phyloP scores from a whole-genome alignment of 176 grass and related monocot genomes.

The Thinopyrum elongatum region DNA sequence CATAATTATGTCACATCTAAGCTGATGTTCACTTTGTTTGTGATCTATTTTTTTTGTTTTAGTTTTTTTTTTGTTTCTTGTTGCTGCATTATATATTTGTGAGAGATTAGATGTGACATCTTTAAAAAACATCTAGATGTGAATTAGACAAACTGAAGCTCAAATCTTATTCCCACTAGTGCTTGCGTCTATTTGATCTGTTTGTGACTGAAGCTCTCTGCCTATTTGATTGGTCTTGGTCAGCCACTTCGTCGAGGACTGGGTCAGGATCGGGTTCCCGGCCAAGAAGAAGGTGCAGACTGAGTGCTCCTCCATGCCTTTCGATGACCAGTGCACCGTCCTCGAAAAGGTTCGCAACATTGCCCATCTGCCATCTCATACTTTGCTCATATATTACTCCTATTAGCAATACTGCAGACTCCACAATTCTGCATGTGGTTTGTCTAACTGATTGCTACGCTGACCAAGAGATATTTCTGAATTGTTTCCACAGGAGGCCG shows the following conservation, averaged over 20 bases:
- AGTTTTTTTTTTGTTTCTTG: no score
- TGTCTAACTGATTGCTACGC: not conserved
- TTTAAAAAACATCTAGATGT: no score
- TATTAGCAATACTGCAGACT: no score
- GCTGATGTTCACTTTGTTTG: no score
- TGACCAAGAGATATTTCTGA: not conserved
- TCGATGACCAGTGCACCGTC: slow-evolving; percentile 63
- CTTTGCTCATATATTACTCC: not conserved
- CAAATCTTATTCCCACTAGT: not conserved
- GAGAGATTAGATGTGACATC: no score
- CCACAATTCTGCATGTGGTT: not conserved
- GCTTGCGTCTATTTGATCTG: not conserved
- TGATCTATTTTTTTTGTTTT: no score
- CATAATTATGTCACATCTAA: no score
- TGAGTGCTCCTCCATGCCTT: slow-evolving; percentile 3
- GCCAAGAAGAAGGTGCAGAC: slow-evolving; percentile 67
- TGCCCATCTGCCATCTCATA: not conserved
- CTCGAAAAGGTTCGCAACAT: slow-evolving; percentile 55
- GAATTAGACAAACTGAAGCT: no score
- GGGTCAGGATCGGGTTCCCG: slow-evolving; percentile 63
- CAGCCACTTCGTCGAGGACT: slow-evolving; percentile 90
- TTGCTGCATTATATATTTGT: no score
- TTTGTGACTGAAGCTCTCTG: not conserved
- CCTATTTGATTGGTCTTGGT: not conserved
- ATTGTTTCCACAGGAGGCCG: slow-evolving; percentile 49